Evolutionary conservation across 371 early-diverging fungal species (phyloP).

Genomic region (Mucor saturninus): DNA sequence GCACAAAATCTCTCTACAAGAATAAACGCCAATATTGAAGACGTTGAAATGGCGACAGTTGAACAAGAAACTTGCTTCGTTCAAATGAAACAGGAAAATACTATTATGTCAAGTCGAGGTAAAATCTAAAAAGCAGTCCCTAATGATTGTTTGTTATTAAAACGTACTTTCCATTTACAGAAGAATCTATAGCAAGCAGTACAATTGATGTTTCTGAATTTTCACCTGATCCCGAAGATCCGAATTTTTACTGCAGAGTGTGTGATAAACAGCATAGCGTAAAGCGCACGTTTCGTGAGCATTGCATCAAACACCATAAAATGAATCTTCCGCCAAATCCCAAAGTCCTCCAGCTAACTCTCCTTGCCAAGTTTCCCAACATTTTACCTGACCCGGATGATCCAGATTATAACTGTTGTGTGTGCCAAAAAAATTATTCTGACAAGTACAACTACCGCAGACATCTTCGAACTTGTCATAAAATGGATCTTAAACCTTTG

Average conservation of each 20-base stretch:
- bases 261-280: background rate
- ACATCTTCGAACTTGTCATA: conserved; percentile 1
- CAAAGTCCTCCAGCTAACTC: background rate
- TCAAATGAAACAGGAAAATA: too few relatives aligned
- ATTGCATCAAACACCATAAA: too few relatives aligned
- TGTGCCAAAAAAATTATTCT: background rate
- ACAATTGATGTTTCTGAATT: background rate
- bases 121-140: too few relatives aligned
- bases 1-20: too few relatives aligned
- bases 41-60: too few relatives aligned
- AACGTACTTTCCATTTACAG: too few relatives aligned
- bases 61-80: too few relatives aligned
- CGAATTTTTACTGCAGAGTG: background rate
- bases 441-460: background rate
- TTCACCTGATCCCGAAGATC: background rate
- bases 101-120: too few relatives aligned
- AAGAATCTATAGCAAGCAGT: too few relatives aligned
- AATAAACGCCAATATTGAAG: too few relatives aligned
- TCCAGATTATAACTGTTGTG: background rate
- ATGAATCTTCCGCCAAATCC: background rate
- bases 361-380: background rate
- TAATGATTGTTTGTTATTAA: too few relatives aligned
- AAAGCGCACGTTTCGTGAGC: too few relatives aligned
- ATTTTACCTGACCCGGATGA: background rate
- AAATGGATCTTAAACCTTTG: background rate